Evolutionary conservation across 805 yeast genomes (phyloP), one percentile per base, ranked within the genome.

Genomic region (Candida piceae): DNA sequence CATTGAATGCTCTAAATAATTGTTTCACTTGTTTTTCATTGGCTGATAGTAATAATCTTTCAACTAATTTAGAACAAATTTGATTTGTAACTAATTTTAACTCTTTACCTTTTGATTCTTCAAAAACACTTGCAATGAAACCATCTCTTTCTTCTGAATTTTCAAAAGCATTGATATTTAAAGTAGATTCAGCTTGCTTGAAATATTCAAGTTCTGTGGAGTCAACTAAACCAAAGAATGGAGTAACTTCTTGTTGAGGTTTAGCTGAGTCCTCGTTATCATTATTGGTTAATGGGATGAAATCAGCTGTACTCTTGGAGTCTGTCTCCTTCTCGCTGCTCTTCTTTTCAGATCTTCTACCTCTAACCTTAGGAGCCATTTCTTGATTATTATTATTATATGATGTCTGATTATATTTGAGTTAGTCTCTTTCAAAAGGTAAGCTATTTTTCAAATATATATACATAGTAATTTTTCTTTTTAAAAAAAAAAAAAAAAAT

Each of bases 51-150:
- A 90, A 73, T 42, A 90, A 64, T 54, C 98, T 70, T 61, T 90
- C 98, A 68, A 93, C 71, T 40, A 93, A 69, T 57, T 90, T 90
- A 17, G 97, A 90, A 59, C 97, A 88, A 39, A 90, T 87, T 55
- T 89, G 97, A 54, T 90, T 89, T 3, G 96, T 90, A 4, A 84
- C 96, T 28, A 90, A 69, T 60, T 93, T 90, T 48, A 93, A 66
- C 60, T 90, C 97, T 51, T 89, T 88, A 2, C 96, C 96, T 32
- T 72, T 69, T 16, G 88, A 74, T 64, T 93, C 98, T 46, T 82
- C 90, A 47, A 89, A 70, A 2, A 90, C 84, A 49, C 93, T 80
- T 3, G 72, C 60, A 21, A 86, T 78, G 52, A 90, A 88, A 2
- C 82, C 80, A 7, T 58, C 60, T 48, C 80, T 74, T 45, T 89